phyloP scores from a whole-genome alignment of 192 early-diverging fungal species.

The Podila horticola region DNA sequence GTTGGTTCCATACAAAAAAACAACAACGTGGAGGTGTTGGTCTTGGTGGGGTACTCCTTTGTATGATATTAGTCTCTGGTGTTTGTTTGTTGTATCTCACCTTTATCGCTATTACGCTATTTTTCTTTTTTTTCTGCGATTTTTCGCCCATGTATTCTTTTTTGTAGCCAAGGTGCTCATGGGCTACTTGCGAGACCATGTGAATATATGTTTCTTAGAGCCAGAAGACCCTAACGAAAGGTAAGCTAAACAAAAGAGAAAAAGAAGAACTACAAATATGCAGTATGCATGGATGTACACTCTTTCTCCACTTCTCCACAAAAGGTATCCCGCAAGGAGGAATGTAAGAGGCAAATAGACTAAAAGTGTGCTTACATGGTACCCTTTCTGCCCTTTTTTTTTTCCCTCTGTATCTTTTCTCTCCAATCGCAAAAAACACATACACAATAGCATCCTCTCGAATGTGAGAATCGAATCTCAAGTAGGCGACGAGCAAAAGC shows the following conservation, averaged over 20 bases:
- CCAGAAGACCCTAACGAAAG: conserved; percentile 63
- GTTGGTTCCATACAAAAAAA: neutral
- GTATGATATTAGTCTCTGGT: neutral
- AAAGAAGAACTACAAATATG: neutral
- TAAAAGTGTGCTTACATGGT: neutral
- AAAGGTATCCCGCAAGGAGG: neutral
- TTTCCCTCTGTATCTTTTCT: neutral
- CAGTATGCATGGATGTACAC: neutral
- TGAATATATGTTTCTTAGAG: conserved; percentile 80
- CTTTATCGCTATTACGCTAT: neutral
- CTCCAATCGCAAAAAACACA: too few relatives aligned
- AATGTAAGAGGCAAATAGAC: neutral
- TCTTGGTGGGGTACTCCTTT: neutral
- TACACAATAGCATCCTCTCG: conserved; percentile 60
- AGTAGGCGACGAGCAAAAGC: conserved; percentile 72
- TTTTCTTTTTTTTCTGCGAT: neutral
- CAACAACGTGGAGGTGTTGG: neutral
- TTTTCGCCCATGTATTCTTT: too few relatives aligned
- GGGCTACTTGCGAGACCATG: conserved; percentile 68
- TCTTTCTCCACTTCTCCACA: neutral
- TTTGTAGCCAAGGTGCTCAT: conserved; percentile 69
- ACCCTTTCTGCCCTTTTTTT: neutral
- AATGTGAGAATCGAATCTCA: conserved; percentile 72
- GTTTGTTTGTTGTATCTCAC: neutral
- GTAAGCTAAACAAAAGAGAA: conserved; percentile 20